These are phyloP conservation scores for Vitis hybrid DNA, from an alignment of 177 flowering plant genomes.

Conservation along the genomic window DNA sequence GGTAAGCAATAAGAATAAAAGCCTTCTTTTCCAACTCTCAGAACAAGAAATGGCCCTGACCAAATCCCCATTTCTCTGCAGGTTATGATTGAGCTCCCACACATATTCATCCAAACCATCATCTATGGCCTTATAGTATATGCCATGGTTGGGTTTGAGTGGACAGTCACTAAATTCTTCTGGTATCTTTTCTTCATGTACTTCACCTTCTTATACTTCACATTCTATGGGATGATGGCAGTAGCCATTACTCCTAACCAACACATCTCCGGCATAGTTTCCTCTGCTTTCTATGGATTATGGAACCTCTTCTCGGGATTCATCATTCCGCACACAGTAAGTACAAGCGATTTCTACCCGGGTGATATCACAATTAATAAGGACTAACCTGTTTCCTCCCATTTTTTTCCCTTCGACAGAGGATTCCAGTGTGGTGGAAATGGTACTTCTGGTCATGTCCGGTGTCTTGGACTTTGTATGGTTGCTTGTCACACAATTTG, in stretches of 20 bases:
- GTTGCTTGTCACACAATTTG: conserved; percentile 23
- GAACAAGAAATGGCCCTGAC: not conserved
- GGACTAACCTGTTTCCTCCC: not conserved
- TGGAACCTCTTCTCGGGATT: conserved; percentile 35
- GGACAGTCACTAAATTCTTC: conserved; percentile 27
- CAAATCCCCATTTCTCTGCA: conserved; percentile 5
- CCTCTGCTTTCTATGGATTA: conserved; percentile 20
- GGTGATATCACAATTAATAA: not conserved
- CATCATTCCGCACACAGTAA: conserved; percentile 27
- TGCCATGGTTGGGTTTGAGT: conserved; percentile 31
- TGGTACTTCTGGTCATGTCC: conserved; percentile 32
- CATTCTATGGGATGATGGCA: conserved; percentile 35
- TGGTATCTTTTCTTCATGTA: conserved; percentile 35
- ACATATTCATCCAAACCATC: conserved; percentile 20
- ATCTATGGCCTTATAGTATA: conserved; percentile 25
- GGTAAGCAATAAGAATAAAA: not conserved
- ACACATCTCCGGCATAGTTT: conserved; percentile 23
- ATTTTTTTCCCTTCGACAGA: not conserved
- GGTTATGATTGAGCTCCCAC: conserved; percentile 29
- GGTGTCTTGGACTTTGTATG: conserved; percentile 27
- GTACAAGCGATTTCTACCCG: not conserved
- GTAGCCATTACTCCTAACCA: conserved; percentile 32
- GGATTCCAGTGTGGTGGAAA: conserved; percentile 32
- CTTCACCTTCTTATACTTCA: conserved; percentile 32
- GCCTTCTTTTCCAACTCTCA: not conserved